phyloP scores from a whole-genome alignment of 2,329 filamentous ascomycete genomes.

The Cyphellophora attinorum region DNA sequence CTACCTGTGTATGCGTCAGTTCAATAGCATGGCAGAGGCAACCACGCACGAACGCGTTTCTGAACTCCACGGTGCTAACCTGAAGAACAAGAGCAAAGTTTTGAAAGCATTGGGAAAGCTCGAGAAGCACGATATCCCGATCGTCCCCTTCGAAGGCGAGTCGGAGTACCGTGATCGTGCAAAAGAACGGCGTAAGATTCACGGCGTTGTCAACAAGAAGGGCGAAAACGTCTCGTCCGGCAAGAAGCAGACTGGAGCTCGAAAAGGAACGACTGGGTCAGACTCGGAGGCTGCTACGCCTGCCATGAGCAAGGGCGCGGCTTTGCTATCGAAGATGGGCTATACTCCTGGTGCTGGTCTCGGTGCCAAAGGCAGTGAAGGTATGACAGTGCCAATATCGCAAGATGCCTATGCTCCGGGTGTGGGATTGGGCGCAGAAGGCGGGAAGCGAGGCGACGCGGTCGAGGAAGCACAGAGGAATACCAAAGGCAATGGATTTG shows the following conservation, averaged over 20 bases:
- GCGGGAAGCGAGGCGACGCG: conserved; percentile 39
- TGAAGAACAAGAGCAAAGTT: conserved; percentile 41
- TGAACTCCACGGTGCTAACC: conserved; percentile 46
- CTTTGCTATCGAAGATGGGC: conserved; percentile 42
- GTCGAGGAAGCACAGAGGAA: conserved; percentile 38
- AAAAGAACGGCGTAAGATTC: conserved; percentile 34
- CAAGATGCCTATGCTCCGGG: conserved; percentile 41
- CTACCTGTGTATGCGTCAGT: conserved; percentile 52
- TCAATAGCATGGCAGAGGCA: conserved; percentile 45
- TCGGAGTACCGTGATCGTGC: conserved; percentile 39
- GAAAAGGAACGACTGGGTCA: neutral
- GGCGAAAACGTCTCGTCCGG: conserved; percentile 15
- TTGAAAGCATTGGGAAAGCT: conserved; percentile 31
- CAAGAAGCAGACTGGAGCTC: conserved; percentile 2
- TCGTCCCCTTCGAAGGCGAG: conserved; percentile 1
- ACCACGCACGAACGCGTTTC: conserved; percentile 52
- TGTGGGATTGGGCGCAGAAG: conserved; percentile 39
- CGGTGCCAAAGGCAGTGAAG: conserved; percentile 36
- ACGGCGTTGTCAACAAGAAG: conserved; percentile 26
- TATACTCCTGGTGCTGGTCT: conserved; percentile 37
- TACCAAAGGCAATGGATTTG: conserved; percentile 33
- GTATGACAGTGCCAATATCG: conserved; percentile 36
- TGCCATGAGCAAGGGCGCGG: conserved; percentile 39
- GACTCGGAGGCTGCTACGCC: conserved; percentile 13
- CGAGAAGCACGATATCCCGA: conserved; percentile 28